phyloP scores from a whole-genome alignment of 257 asterid genomes.

The Agastache rugosa region DNA sequence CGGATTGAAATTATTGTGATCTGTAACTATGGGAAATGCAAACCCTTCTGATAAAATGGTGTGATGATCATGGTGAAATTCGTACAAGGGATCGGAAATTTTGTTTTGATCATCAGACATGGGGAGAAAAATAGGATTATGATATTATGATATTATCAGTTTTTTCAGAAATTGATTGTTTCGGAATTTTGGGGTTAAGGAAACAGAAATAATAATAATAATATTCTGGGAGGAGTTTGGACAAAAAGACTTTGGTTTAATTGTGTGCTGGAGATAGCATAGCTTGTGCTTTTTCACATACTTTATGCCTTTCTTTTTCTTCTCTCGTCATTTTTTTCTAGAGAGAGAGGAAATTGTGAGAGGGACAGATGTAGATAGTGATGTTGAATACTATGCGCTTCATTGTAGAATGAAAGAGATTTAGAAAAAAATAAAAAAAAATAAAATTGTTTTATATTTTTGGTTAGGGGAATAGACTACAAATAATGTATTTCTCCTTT shows the following conservation, averaged over 20 bases:
- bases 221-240: slow-evolving; percentile 30
- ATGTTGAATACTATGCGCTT: slow-evolving; percentile 33
- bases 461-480: not conserved
- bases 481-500: not conserved
- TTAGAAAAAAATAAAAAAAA: too few relatives aligned
- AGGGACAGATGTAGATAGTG: slow-evolving; percentile 22
- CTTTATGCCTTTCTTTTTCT: slow-evolving; percentile 34
- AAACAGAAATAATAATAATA: not conserved
- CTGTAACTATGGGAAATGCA: slow-evolving; percentile 53
- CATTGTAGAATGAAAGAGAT: not conserved
- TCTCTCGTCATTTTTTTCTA: slow-evolving; percentile 28
- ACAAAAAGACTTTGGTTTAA: slow-evolving; percentile 36
- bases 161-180: not conserved
- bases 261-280: slow-evolving; percentile 39
- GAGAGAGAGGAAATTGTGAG: slow-evolving; percentile 31
- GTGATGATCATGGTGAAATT: slow-evolving; percentile 38
- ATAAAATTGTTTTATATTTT: not conserved
- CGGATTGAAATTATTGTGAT: slow-evolving; percentile 29
- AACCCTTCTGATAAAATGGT: slow-evolving; percentile 39
- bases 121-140: slow-evolving; percentile 7
- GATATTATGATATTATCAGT: not conserved
- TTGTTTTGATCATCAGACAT: slow-evolving; percentile 57
- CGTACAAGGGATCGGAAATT: slow-evolving; percentile 33
- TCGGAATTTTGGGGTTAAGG: slow-evolving; percentile 24
- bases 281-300: slow-evolving; percentile 42